phyloP scores from a whole-genome alignment of 768 basidiomycete genomes.

The Macrolepiota dolichaula region DNA sequence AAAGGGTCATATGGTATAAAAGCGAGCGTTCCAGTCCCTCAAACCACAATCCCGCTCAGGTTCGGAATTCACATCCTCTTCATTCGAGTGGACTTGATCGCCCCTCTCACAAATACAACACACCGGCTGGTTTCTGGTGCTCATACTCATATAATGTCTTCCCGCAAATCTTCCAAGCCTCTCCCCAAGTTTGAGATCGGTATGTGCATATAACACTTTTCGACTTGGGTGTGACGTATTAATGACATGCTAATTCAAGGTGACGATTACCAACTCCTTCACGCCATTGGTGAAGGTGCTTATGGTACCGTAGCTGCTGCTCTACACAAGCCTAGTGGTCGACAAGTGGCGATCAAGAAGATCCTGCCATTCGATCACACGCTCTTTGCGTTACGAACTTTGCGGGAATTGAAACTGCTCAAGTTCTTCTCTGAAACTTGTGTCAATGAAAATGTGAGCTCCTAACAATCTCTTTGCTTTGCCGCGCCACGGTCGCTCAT shows the following conservation, averaged over 20 bases:
- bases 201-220: slow-evolving; percentile 23
- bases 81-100: slow-evolving; percentile 12
- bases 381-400: slow-evolving; percentile 84
- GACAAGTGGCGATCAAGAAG: slow-evolving; percentile 93
- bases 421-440: slow-evolving; percentile 81
- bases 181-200: slow-evolving; percentile 75
- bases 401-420: slow-evolving; percentile 88
- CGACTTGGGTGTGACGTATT: slow-evolving; percentile 7
- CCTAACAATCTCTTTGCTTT: background rate
- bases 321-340: slow-evolving; percentile 74
- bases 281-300: slow-evolving; percentile 80
- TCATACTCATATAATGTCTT: slow-evolving; percentile 39
- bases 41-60: slow-evolving; percentile 9
- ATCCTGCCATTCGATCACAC: slow-evolving; percentile 94
- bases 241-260: slow-evolving; percentile 34
- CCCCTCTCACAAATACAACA: slow-evolving; percentile 22
- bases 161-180: slow-evolving; percentile 57
- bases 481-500: background rate
- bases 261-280: slow-evolving; percentile 70
- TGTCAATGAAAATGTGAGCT: slow-evolving; percentile 73
- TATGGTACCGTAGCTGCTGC: slow-evolving; percentile 92
- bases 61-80: slow-evolving; percentile 15
- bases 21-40: background rate
- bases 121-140: slow-evolving; percentile 52
- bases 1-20: background rate